phyloP scores from a whole-genome alignment of 2,329 filamentous ascomycete genomes.

The Aaosphaeria pasadenensis region DNA sequence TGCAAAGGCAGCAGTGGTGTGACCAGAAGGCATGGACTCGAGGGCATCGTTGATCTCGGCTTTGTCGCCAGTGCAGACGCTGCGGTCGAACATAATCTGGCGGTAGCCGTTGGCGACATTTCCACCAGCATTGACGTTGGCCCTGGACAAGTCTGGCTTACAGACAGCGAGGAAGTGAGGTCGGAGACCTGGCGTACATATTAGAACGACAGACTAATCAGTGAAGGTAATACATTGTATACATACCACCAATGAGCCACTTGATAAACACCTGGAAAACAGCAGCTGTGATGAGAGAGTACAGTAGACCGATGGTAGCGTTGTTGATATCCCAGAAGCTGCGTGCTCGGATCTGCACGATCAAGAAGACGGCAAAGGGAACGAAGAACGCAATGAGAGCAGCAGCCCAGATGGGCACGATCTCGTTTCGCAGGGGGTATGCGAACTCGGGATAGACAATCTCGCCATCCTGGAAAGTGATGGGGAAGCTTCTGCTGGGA shows the following conservation, averaged over 20 bases:
- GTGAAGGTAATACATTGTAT: not conserved
- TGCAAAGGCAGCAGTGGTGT: constrained; percentile 70
- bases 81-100: constrained; percentile 65
- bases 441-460: constrained; percentile 68
- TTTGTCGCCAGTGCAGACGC: constrained; percentile 66
- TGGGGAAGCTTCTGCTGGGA: constrained; percentile 66
- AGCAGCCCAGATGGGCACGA: constrained; percentile 68
- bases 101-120: constrained; percentile 51
- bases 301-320: constrained; percentile 65
- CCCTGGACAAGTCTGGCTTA: constrained; percentile 54
- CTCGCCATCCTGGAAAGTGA: constrained; percentile 64
- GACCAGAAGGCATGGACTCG: constrained; percentile 70
- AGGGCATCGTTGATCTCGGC: constrained; percentile 66
- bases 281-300: constrained; percentile 67
- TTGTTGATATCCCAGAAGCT: constrained; percentile 61
- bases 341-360: constrained; percentile 64
- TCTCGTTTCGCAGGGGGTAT: constrained; percentile 67
- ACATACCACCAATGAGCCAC: constrained; percentile 67
- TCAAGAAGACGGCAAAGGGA: constrained; percentile 62
- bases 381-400: constrained; percentile 64
- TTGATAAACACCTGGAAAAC: constrained; percentile 77
- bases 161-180: constrained; percentile 71
- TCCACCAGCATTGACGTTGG: constrained; percentile 22
- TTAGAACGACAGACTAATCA: not conserved
- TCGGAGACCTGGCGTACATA: constrained; percentile 16